phyloP scores from a whole-genome alignment of 192 early-diverging fungal species.

The Coemansia sp. region DNA sequence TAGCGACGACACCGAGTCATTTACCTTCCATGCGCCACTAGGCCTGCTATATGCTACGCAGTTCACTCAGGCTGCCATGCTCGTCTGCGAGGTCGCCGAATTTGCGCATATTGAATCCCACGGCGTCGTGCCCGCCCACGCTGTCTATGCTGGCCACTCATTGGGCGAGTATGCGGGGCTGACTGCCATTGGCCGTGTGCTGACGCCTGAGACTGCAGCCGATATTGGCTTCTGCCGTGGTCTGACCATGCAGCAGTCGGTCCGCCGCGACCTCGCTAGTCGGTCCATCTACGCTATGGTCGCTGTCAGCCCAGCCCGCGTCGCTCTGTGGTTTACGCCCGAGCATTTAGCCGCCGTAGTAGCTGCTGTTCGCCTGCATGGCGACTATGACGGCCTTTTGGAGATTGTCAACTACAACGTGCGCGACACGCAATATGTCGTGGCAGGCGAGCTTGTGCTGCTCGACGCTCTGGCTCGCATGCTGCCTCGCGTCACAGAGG shows the following conservation, averaged over 20 bases:
- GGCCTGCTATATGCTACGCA: conserved; percentile 93
- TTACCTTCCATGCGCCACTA: conserved; percentile 84
- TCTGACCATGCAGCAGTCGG: conserved; percentile 97
- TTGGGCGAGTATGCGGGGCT: conserved; percentile 94
- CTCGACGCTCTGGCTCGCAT: conserved; percentile 80
- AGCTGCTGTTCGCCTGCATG: conserved; percentile 77
- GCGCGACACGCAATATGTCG: conserved; percentile 95
- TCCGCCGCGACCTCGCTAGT: conserved; percentile 79
- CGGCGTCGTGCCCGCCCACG: conserved; percentile 82
- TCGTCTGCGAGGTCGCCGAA: conserved; percentile 88
- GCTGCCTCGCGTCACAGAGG: conserved; percentile 75
- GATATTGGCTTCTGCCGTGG: conserved; percentile 97
- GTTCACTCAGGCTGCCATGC: conserved; percentile 92
- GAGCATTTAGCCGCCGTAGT: conserved; percentile 72
- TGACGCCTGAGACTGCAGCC: conserved; percentile 80
- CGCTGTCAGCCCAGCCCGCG: conserved; percentile 91
- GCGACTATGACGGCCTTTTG: conserved; percentile 65
- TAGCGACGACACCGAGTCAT: conserved; percentile 73
- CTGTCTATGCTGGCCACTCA: conserved; percentile 92
- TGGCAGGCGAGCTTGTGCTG: conserved; percentile 82
- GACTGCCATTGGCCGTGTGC: conserved; percentile 82
- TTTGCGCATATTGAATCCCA: conserved; percentile 89
- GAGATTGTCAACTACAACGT: conserved; percentile 99
- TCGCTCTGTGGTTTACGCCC: conserved; percentile 82
- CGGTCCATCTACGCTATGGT: conserved; percentile 96